phyloP scores from a whole-genome alignment of 257 asterid genomes.

The Fraxinus cuspidata region DNA sequence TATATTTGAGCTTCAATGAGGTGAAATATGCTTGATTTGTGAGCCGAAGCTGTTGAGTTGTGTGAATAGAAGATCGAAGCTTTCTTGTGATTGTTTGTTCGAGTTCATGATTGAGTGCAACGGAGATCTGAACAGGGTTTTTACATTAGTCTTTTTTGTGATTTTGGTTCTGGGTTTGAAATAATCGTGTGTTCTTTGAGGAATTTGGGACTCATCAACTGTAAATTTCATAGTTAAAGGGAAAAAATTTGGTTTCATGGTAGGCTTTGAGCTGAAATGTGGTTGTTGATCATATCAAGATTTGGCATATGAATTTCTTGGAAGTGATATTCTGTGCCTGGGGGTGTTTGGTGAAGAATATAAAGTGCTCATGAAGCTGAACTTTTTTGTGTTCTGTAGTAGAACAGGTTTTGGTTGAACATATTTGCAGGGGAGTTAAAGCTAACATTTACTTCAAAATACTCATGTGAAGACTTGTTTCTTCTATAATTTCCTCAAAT shows the following conservation, averaged over 20 bases:
- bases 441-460: constrained; percentile 12
- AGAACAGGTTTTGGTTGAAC: constrained; percentile 50
- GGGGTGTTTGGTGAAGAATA: constrained; percentile 29
- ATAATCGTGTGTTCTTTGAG: neutral
- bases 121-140: constrained; percentile 45
- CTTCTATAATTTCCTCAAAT: constrained; percentile 20
- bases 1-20: constrained; percentile 24
- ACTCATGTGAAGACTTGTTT: constrained; percentile 24
- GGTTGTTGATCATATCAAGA: constrained; percentile 18
- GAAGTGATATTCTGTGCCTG: constrained; percentile 22
- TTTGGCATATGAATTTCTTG: constrained; percentile 23
- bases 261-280: constrained; percentile 26
- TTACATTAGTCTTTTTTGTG: neutral
- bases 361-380: constrained; percentile 47
- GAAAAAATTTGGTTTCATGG: neutral
- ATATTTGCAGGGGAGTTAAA: constrained; percentile 13
- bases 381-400: constrained; percentile 29
- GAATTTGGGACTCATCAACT: neutral
- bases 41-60: constrained; percentile 21
- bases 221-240: constrained; percentile 5
- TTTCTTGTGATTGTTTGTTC: constrained; percentile 2
- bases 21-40: constrained; percentile 1
- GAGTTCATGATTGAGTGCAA: constrained; percentile 19
- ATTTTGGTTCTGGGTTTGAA: constrained; percentile 10
- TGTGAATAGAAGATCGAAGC: constrained; percentile 11